Conservation (phyloP, 768 basidiomycete species). For the Favolaschia claudopus region DNA sequence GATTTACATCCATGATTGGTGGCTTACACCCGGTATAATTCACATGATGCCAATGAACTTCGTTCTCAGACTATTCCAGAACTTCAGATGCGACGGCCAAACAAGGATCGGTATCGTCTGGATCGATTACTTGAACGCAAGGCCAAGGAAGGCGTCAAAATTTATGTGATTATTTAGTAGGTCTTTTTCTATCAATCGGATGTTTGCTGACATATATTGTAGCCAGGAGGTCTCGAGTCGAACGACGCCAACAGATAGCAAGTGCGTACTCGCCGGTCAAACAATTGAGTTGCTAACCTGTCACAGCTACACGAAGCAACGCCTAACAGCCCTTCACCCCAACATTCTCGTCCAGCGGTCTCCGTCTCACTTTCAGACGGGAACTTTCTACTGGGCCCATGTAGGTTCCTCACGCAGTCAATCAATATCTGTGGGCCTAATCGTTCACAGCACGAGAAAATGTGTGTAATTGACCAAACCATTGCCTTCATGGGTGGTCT, state of each 20-base stretch:
- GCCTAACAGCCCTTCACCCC: conserved; percentile 77
- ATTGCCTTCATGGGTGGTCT: conserved; percentile 99
- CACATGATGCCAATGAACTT: neutral
- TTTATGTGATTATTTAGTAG: conserved; percentile 94
- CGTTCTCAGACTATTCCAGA: conserved; percentile 52
- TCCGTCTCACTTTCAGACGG: conserved; percentile 96
- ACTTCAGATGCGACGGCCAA: conserved; percentile 84
- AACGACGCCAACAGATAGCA: conserved; percentile 94
- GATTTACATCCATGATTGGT: conserved; percentile 99
- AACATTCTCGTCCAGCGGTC: conserved; percentile 98
- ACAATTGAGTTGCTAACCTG: conserved; percentile 4
- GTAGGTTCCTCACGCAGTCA: conserved; percentile 52
- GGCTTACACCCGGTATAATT: conserved; percentile 83
- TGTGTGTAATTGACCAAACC: conserved; percentile 96
- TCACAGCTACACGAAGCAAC: conserved; percentile 84
- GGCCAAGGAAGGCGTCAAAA: conserved; percentile 94
- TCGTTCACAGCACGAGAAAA: conserved; percentile 84
- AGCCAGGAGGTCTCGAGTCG: conserved; percentile 96
- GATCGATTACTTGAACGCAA: conserved; percentile 89
- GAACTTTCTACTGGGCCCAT: conserved; percentile 99
- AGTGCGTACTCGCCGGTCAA: too few relatives aligned
- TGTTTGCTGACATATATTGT: conserved; percentile 15
- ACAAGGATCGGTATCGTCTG: conserved; percentile 84
- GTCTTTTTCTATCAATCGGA: conserved; percentile 32
- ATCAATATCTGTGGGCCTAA: neutral